Percentiles rank a stretch among this genome's conserved stretches.
Conservation (phyloP, 2,329 filamentous ascomycete species). For the Rutstroemia sp. region DNA sequence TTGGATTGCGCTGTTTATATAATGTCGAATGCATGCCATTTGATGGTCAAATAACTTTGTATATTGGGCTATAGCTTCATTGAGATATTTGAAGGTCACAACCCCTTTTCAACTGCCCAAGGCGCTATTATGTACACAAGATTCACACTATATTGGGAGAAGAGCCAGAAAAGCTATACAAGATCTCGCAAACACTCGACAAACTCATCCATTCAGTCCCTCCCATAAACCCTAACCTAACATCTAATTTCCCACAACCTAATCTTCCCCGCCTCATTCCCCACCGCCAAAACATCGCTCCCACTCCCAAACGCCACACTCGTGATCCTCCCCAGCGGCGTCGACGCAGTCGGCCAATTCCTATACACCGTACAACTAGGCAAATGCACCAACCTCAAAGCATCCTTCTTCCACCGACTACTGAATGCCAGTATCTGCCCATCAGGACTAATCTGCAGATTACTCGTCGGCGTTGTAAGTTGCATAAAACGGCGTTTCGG, state of each 20-base stretch:
- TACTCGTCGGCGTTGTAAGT: slow-evolving; percentile 76
- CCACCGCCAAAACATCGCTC: slow-evolving; percentile 71
- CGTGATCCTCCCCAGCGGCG: slow-evolving; percentile 78
- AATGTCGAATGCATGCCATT: no score
- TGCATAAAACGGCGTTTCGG: slow-evolving; percentile 74
- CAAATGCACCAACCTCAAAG: slow-evolving; percentile 78
- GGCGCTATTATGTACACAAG: no score
- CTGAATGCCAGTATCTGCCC: slow-evolving; percentile 84
- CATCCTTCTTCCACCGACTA: slow-evolving; percentile 81
- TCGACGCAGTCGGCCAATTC: slow-evolving; percentile 93
- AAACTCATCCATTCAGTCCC: not conserved
- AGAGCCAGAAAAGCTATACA: no score
- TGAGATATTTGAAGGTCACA: no score
- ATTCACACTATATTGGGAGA: no score
- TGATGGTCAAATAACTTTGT: no score
- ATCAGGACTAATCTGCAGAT: slow-evolving; percentile 76
- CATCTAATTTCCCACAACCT: slow-evolving; percentile 81
- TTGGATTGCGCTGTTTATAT: no score
- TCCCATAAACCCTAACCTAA: slow-evolving; percentile 33
- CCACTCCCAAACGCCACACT: slow-evolving; percentile 59
- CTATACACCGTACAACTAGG: slow-evolving; percentile 89
- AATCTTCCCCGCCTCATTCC: slow-evolving; percentile 83
- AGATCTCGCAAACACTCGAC: no score
- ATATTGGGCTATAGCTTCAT: no score
- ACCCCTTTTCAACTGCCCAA: no score